Evolutionary conservation across 2,329 filamentous ascomycete genomes (phyloP), one percentile per base, ranked within the genome.

Genomic region (Paramyrothecium sp.): DNA sequence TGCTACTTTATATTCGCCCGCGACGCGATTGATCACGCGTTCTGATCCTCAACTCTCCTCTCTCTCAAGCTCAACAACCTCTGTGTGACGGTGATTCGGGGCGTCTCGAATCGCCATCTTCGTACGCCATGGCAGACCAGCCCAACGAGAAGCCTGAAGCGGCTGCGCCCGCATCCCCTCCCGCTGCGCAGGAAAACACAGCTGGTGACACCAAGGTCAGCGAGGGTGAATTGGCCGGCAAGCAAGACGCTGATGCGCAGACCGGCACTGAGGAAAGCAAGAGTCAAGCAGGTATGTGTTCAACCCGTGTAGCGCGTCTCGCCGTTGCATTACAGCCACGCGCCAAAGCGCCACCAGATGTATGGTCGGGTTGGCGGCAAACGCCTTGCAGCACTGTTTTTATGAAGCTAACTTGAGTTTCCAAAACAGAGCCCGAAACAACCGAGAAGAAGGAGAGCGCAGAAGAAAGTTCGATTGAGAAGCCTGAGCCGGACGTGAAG

Each of bases 121-220:
- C 51, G 51, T 58, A 56, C 64, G 67, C 66, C 65, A 78, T 78
- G 75, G 72, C 75, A 55, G 75, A 78, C 57, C 71, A 70, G 62
- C 54, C 68, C 52, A 63, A 63, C 59, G 72, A 75, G 64, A 74
- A 74, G 67, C 61, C 69, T 56, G 71, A 73, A 55, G 69, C 63
- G 56, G 63, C 71, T 53, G 63, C 74, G 57, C 64, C 73, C 51
- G 66, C 63, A 55, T 58, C 66, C 34, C 65, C 68, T 16, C n/a
- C 38, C n/a, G 13, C 38, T 62, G 71, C 72, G 49, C 68, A 70
- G 59, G 64, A 66, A 53, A 65, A 63, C 61, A 48, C 70, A 55
- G 56, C 63, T 44, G 23, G 61, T 13, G 67, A 68, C 38, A 41
- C 59, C 46, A 67, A 65, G 56, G 58, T 60, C 23, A 62, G 59